Conservation (phyloP, 108 stramenopile genomes). For the Skeletonema menzelii region DNA sequence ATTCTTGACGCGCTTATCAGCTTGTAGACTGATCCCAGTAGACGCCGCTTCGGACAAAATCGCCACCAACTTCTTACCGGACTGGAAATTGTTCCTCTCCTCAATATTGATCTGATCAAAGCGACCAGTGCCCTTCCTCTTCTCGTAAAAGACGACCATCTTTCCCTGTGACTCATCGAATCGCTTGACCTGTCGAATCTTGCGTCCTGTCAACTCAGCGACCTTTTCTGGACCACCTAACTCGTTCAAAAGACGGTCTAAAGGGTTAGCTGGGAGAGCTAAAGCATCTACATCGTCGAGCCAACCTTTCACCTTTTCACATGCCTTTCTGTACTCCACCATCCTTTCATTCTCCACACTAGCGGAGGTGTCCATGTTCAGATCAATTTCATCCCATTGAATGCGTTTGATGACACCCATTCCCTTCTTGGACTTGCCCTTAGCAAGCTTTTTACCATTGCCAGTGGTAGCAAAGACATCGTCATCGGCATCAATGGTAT, state of each 20-base stretch:
- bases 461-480: background rate
- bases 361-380: background rate
- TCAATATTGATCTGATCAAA: conserved; percentile 62
- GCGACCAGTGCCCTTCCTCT: conserved; percentile 33
- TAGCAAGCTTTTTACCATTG: background rate
- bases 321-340: conserved; percentile 8
- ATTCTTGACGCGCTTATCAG: conserved; percentile 38
- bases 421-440: background rate
- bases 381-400: conserved; percentile 7
- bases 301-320: conserved; percentile 13
- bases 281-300: conserved; percentile 11
- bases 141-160: conserved; percentile 39
- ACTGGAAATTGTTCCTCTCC: conserved; percentile 65
- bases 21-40: conserved; percentile 68
- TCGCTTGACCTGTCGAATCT: conserved; percentile 20
- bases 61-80: conserved; percentile 65
- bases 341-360: conserved; percentile 3
- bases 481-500: background rate
- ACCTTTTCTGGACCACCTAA: conserved; percentile 44
- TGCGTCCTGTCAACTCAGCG: conserved; percentile 67
- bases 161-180: conserved; percentile 14
- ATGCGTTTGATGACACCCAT: conserved; percentile 3
- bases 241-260: conserved; percentile 51
- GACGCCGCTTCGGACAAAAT: conserved; percentile 79
- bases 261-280: conserved; percentile 36